phyloP scores from a whole-genome alignment of 2,329 filamentous ascomycete species.

The Tricladium varicosporioides region DNA sequence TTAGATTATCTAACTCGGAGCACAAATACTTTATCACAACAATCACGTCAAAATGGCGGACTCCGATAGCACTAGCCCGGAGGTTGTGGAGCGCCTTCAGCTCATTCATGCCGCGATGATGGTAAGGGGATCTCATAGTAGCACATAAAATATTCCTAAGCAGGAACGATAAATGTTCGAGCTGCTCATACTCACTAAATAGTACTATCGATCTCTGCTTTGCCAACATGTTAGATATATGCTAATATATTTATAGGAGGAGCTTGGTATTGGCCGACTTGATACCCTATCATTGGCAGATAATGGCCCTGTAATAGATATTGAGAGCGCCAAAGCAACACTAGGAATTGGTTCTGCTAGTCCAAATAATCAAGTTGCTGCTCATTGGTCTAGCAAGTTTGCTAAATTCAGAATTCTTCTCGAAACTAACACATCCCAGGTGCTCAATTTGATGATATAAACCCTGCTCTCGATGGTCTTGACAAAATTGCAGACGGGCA shows the following conservation, averaged over 20 bases:
- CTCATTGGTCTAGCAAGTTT: slow-evolving; percentile 24
- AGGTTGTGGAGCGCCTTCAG: background rate
- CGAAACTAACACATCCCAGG: slow-evolving; percentile 13
- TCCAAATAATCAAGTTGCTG: background rate
- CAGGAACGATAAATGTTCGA: too few species aligned
- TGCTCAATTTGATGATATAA: slow-evolving; percentile 23
- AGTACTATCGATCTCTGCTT: background rate
- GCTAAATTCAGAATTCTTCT: background rate
- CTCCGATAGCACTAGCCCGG: background rate
- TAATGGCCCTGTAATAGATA: background rate
- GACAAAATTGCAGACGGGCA: slow-evolving; percentile 31
- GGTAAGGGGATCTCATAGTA: slow-evolving; percentile 10
- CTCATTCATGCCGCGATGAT: slow-evolving; percentile 29
- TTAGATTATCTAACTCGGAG: too few species aligned
- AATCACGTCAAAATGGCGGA: slow-evolving; percentile 1
- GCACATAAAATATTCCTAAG: background rate
- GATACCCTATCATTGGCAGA: slow-evolving; percentile 21
- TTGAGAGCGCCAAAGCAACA: background rate
- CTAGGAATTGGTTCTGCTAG: background rate
- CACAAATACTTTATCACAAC: too few species aligned
- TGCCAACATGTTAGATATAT: background rate
- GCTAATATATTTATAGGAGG: slow-evolving; percentile 24
- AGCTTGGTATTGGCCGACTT: slow-evolving; percentile 29
- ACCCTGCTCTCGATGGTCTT: slow-evolving; percentile 19
- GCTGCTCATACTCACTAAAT: too few species aligned